phyloP scores from a whole-genome alignment of 2,329 filamentous ascomycete species.

The Pseudocercospora macadamiae region DNA sequence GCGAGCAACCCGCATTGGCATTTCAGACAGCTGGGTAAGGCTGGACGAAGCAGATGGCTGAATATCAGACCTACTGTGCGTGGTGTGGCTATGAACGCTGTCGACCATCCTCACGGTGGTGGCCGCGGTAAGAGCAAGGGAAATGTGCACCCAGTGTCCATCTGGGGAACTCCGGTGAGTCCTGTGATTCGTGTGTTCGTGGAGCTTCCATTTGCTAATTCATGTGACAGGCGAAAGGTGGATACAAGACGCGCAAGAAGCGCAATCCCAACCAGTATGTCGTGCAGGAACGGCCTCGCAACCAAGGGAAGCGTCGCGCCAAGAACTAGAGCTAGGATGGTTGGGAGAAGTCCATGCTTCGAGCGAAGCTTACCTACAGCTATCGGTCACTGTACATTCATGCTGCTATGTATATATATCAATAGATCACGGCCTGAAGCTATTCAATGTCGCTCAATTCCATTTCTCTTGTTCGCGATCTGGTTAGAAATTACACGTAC shows the following conservation, averaged over 20 bases:
- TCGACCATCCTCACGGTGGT: conserved; percentile 97
- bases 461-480: too few relatives aligned
- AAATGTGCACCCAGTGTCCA: conserved; percentile 91
- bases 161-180: conserved; percentile 93
- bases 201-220: conserved; percentile 22
- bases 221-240: conserved; percentile 67
- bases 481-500: too few relatives aligned
- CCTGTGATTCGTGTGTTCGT: conserved; percentile 7
- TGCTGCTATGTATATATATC: background rate
- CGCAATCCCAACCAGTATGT: conserved; percentile 91
- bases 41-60: conserved; percentile 88
- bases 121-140: conserved; percentile 99
- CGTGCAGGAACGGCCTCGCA: conserved; percentile 78
- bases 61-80: conserved; percentile 94
- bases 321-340: conserved; percentile 29
- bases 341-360: background rate
- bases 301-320: conserved; percentile 81
- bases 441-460: too few relatives aligned
- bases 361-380: background rate
- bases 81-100: conserved; percentile 98
- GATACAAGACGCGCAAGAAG: conserved; percentile 89
- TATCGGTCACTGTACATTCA: background rate
- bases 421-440: background rate
- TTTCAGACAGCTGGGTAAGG: conserved; percentile 90
- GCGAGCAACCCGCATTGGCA: conserved; percentile 93